Evolutionary conservation across 345 rosid species (phyloP).

Genomic region (Rhodomyrtus tomentosa): DNA sequence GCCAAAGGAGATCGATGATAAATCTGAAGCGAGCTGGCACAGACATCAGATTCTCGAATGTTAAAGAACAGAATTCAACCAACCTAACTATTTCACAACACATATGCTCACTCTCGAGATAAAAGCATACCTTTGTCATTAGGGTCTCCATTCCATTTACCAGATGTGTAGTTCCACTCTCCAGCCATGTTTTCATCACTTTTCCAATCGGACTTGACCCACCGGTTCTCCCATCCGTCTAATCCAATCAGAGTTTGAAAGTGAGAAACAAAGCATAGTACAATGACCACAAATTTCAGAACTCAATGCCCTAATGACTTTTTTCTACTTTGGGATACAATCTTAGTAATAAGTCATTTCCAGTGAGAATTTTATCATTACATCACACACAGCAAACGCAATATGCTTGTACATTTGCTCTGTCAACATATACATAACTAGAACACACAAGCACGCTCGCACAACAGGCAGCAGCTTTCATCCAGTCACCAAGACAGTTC

Average conservation of each 20-base stretch:
- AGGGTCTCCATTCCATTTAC: slow-evolving; percentile 86
- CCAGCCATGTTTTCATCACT: slow-evolving; percentile 81
- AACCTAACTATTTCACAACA: neutral
- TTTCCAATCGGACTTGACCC: slow-evolving; percentile 96
- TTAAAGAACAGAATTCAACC: neutral
- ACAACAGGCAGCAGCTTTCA: neutral
- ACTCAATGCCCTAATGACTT: neutral
- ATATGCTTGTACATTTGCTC: neutral
- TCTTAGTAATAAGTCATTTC: neutral
- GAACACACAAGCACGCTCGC: neutral
- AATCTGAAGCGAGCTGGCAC: neutral
- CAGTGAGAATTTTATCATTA: neutral
- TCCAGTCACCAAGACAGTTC: neutral
- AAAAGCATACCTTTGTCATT: slow-evolving; percentile 64
- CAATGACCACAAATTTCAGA: neutral
- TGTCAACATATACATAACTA: neutral
- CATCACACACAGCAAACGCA: neutral
- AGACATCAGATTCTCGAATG: neutral
- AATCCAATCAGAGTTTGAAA: neutral
- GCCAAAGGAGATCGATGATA: neutral
- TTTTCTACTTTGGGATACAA: neutral
- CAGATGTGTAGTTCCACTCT: slow-evolving; percentile 87
- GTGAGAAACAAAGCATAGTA: neutral
- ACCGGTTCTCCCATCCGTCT: slow-evolving; percentile 95
- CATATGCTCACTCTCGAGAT: no score